Evolutionary conservation across 805 yeast genomes (phyloP).

Genomic region (Hanseniaspora lachancei): DNA sequence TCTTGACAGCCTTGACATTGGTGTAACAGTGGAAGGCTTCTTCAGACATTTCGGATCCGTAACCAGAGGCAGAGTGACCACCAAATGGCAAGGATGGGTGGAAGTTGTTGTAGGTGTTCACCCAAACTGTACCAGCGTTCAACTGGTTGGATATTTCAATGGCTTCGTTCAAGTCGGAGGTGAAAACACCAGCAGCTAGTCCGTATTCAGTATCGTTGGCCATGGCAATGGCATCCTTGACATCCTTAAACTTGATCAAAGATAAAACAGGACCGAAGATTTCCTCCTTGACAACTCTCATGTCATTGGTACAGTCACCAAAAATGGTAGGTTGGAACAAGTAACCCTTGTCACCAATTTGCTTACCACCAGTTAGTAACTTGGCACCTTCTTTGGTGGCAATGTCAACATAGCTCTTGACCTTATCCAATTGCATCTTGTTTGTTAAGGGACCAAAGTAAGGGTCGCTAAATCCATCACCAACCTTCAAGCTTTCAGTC

Average conservation of each 20-base stretch:
- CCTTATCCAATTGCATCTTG: constrained; percentile 50
- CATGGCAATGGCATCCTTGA: constrained; percentile 58
- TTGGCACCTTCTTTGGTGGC: constrained; percentile 60
- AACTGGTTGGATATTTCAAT: constrained; percentile 51
- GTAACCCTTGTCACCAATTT: constrained; percentile 56
- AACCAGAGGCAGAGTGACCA: constrained; percentile 77
- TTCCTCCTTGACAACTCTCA: constrained; percentile 74
- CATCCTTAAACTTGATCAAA: constrained; percentile 53
- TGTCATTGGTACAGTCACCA: constrained; percentile 61
- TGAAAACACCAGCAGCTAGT: constrained; percentile 79
- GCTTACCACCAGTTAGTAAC: constrained; percentile 70
- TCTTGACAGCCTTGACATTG: constrained; percentile 68
- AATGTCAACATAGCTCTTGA: constrained; percentile 46
- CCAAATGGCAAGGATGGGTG: constrained; percentile 83
- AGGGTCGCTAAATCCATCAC: constrained; percentile 64
- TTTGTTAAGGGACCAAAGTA: constrained; percentile 72
- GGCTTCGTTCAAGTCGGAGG: constrained; percentile 54
- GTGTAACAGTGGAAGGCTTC: constrained; percentile 75
- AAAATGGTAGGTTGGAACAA: constrained; percentile 74
- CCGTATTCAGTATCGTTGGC: constrained; percentile 76
- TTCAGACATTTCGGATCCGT: constrained; percentile 83
- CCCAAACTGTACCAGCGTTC: constrained; percentile 73
- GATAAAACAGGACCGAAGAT: constrained; percentile 85
- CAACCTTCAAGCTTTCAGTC: constrained; percentile 46
- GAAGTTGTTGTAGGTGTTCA: constrained; percentile 75